Evolutionary conservation across 2,329 filamentous ascomycete species (phyloP).

Genomic region (Fusarium sp.): DNA sequence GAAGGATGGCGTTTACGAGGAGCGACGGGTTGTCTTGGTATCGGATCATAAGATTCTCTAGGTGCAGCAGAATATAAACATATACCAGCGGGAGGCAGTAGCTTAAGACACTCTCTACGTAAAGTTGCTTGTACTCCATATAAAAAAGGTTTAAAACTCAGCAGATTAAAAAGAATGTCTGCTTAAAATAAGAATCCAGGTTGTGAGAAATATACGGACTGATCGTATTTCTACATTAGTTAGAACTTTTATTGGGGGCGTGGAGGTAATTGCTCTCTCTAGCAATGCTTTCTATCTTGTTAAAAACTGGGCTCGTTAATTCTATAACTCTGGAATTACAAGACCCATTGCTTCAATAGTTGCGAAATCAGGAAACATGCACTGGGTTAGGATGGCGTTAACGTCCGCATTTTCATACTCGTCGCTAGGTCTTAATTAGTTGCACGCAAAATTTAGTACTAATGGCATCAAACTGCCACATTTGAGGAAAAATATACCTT

Average conservation of each 20-base stretch:
- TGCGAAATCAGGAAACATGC: background rate
- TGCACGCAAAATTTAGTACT: too few species aligned
- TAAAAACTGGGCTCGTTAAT: background rate
- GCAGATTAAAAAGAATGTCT: too few species aligned
- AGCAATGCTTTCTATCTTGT: background rate
- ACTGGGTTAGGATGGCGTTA: background rate
- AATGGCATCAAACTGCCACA: background rate
- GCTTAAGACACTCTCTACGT: too few species aligned
- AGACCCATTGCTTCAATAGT: background rate
- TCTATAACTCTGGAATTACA: background rate
- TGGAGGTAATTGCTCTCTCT: too few species aligned
- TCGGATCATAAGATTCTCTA: background rate
- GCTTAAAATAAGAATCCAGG: too few species aligned
- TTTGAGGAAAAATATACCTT: background rate
- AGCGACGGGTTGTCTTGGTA: background rate
- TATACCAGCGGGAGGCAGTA: too few species aligned
- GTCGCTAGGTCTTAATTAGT: background rate
- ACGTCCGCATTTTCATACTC: background rate
- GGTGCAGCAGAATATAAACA: too few species aligned
- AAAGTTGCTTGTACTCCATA: too few species aligned
- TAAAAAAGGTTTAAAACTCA: too few species aligned
- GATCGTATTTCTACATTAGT: too few species aligned
- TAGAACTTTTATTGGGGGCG: too few species aligned
- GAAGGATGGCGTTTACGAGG: background rate
- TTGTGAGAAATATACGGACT: too few species aligned